These are phyloP conservation scores for Cadophora malorum DNA, from an alignment of 2,329 filamentous ascomycete species.

Conservation along the genomic window DNA sequence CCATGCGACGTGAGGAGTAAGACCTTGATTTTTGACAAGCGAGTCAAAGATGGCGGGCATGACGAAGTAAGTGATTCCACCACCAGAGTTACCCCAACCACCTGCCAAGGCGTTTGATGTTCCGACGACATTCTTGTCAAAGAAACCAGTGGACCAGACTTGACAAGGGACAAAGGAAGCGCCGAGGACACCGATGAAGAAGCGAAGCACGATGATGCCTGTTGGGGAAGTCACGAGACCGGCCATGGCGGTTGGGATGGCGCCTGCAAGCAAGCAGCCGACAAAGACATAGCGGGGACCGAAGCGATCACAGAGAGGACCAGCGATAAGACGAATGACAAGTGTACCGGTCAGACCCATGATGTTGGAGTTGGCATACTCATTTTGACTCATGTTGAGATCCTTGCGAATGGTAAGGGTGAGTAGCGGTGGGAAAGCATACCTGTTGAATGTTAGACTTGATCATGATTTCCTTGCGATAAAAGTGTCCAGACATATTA, in stretches of 20 bases:
- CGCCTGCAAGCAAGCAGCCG: constrained; percentile 72
- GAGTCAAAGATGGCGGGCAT: constrained; percentile 92
- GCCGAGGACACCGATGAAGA: constrained; percentile 82
- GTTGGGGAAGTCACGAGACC: constrained; percentile 72
- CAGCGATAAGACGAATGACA: constrained; percentile 77
- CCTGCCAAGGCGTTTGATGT: constrained; percentile 86
- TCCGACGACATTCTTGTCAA: constrained; percentile 90
- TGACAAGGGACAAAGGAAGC: constrained; percentile 85
- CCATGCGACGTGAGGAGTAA: constrained; percentile 76
- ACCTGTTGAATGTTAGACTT: constrained; percentile 47
- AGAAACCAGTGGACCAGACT: constrained; percentile 92
- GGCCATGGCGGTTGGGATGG: constrained; percentile 84
- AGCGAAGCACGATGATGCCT: constrained; percentile 74
- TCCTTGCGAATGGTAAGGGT: constrained; percentile 78
- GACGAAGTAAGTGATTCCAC: constrained; percentile 90
- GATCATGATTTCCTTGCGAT: neutral
- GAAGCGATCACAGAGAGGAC: constrained; percentile 84
- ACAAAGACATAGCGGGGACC: constrained; percentile 83
- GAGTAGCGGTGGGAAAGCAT: constrained; percentile 77
- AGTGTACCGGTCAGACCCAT: constrained; percentile 77
- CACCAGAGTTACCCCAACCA: constrained; percentile 86
- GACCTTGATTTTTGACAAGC: constrained; percentile 63
- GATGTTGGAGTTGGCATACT: constrained; percentile 91
- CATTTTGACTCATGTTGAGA: constrained; percentile 69
- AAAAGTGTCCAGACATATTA: neutral